phyloP scores from a whole-genome alignment of 345 rosid genomes.

The Citrus maxima region DNA sequence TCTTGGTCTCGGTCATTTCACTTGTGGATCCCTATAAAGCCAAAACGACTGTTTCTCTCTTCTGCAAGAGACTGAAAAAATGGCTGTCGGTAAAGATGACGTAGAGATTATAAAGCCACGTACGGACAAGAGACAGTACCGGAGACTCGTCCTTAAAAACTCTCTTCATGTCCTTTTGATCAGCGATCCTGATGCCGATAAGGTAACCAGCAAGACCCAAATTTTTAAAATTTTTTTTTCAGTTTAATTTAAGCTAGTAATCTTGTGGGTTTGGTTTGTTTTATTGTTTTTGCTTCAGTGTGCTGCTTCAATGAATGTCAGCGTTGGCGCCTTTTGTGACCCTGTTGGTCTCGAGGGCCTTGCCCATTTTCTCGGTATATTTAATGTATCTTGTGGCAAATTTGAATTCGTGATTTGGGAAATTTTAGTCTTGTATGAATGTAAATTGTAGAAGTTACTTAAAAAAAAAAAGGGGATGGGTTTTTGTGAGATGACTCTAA shows the following conservation, averaged over 20 bases:
- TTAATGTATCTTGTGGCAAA: not conserved
- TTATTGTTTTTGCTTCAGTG: constrained; percentile 43
- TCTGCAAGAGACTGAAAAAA: constrained; percentile 4
- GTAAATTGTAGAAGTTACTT: not conserved
- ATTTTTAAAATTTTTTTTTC: not conserved
- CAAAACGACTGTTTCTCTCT: not conserved
- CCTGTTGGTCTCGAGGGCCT: constrained; percentile 88
- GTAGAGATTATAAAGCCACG: constrained; percentile 68
- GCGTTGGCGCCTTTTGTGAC: constrained; percentile 77
- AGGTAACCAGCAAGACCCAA: constrained; percentile 32
- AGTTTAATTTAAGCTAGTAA: not conserved
- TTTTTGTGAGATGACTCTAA: not conserved
- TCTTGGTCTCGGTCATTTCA: not conserved
- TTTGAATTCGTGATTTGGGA: not conserved
- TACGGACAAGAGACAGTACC: constrained; percentile 67
- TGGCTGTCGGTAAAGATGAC: constrained; percentile 47
- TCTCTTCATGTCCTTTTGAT: constrained; percentile 72
- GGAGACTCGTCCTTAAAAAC: constrained; percentile 64
- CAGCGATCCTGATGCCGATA: constrained; percentile 88
- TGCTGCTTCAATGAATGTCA: constrained; percentile 88
- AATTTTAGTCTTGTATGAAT: not conserved
- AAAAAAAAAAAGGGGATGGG: no score
- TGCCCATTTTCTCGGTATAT: constrained; percentile 85
- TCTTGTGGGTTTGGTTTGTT: not conserved
- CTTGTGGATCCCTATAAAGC: not conserved